Evolutionary conservation across 805 yeast species (phyloP).

Genomic region (Jamesozyma hellenica): DNA sequence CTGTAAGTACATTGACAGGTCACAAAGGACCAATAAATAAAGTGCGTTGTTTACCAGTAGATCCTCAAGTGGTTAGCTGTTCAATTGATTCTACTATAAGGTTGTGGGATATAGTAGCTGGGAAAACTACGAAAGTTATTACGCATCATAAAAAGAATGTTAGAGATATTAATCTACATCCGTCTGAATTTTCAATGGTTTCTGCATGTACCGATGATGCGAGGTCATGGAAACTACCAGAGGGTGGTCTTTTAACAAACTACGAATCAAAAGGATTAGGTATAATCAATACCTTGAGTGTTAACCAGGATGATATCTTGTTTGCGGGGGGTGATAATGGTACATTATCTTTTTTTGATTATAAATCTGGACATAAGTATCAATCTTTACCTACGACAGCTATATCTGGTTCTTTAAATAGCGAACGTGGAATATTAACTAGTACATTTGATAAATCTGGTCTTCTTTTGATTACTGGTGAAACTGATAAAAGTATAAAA

Average conservation of each 20-base stretch:
- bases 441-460: slow-evolving; percentile 75
- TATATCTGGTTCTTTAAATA: slow-evolving; percentile 59
- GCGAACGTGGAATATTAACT: slow-evolving; percentile 60
- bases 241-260: slow-evolving; percentile 60
- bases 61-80: slow-evolving; percentile 78
- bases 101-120: slow-evolving; percentile 82
- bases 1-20: slow-evolving; percentile 71
- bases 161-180: slow-evolving; percentile 61
- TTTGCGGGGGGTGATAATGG: slow-evolving; percentile 87
- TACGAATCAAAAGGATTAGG: slow-evolving; percentile 30
- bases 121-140: slow-evolving; percentile 55
- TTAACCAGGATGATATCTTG: slow-evolving; percentile 51
- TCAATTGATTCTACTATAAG: slow-evolving; percentile 79
- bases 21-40: slow-evolving; percentile 69
- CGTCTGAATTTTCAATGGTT: slow-evolving; percentile 61
- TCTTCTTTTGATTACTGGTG: slow-evolving; percentile 71
- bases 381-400: slow-evolving; percentile 46
- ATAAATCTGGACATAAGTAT: slow-evolving; percentile 54
- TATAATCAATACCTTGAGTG: slow-evolving; percentile 59
- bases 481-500: slow-evolving; percentile 79
- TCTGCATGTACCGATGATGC: slow-evolving; percentile 76
- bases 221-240: slow-evolving; percentile 75
- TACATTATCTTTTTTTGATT: slow-evolving; percentile 64
- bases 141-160: slow-evolving; percentile 83
- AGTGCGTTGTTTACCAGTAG: slow-evolving; percentile 56